Evolutionary conservation across 192 early-diverging fungal species (phyloP), one percentile per base, ranked within the genome.

Genomic region (Phlyctochytrium arcticum): DNA sequence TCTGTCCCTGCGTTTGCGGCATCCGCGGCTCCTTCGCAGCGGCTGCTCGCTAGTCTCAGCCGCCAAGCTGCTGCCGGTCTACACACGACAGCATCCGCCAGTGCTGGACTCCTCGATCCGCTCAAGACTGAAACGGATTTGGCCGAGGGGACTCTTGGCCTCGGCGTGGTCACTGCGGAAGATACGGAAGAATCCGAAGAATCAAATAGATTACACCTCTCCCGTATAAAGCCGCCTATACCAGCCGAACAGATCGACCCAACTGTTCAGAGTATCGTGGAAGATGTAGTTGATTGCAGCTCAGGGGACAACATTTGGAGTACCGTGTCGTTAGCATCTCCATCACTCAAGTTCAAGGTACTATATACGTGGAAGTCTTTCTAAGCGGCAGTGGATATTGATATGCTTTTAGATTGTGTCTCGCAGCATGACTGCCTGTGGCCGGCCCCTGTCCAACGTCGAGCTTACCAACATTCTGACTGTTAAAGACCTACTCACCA

Each of bases 301-400:
- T 24, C 24, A 21, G 17, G 21, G 32, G 57, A 48, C 10, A 50
- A 8, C 10, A 12, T n/a, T n/a, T 64, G 62, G 62, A 54, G 39
- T 21, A 54, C 7, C 49, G 37, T 64, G 7, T n/a, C 51, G 3
- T 31, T 64, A 5, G 49, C 62, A 17, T 31, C 29, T 27, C 62
- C 62, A 54, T 64, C 62, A 29, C 35, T 64, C 6, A 64, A 64
- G 36, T 64, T 64, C 48, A 64, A 64, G 62, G 62, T 64, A 39
- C 5, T 9, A 31, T n/a, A n/a, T n/a, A n/a, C n/a, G n/a, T n/a
- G n/a, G n/a, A n/a, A n/a, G n/a, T 44, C 21, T 44, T 0, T 44
- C 2, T 44, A n/a, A 19, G 12, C 21, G 39, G 2, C 39, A 2
- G 21, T 19, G 39, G 21, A 44, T n/a, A 19, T 2, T 44, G 39